Base-by-base conservation (phyloP, 2,329 filamentous ascomycete genomes). In the Stemphylium beticola region DNA sequence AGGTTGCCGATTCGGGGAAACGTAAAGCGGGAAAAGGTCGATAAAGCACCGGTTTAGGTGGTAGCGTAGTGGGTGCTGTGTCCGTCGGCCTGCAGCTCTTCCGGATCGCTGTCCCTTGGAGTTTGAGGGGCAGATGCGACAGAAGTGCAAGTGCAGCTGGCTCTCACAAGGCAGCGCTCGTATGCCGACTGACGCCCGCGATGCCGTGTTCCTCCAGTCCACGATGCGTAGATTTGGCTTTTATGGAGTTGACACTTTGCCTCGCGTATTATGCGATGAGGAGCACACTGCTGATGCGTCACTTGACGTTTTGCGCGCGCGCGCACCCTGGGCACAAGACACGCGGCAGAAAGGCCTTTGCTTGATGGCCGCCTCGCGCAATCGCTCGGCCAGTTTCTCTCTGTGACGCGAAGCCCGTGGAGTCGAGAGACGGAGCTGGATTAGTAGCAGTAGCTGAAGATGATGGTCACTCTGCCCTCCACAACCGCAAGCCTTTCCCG, bases 291-390 rank as follows among this genome's bases (percentile, higher is more conserved):
- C 55, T 59, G 69, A 63, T 63, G 66, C 66, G 66, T 73, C 72
- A 74, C 72, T 73, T 61, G 71, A 70, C 69, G 66, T 58, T 64
- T 66, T 34, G 41, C 31, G 42, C 42, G 42, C 31, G 68, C 67
- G 68, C 69, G 68, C 69, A 72, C 67, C 65, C 69, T 61, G 66
- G 61, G 61, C 66, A 71, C 68, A 60, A 54, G 55, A 67, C 66
- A 64, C 52, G 59, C 63, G 56, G 58, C 57, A 37, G 57, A 62
- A 47, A 58, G 53, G 64, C 24, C 49, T 29, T 55, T 49, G 64
- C 60, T 54, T 66, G 60, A 58, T 55, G 62, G 63, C 60, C 58
- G 60, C 64, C 58, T 58, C 59, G 67, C 58, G 62, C 65, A 63
- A 63, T 48, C 44, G 57, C 55, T 51, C 49, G 60, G 58, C 53